Evolutionary conservation across 1,284 basidiomycete genomes (phyloP).

Genomic region (Rhodotorula sp.): DNA sequence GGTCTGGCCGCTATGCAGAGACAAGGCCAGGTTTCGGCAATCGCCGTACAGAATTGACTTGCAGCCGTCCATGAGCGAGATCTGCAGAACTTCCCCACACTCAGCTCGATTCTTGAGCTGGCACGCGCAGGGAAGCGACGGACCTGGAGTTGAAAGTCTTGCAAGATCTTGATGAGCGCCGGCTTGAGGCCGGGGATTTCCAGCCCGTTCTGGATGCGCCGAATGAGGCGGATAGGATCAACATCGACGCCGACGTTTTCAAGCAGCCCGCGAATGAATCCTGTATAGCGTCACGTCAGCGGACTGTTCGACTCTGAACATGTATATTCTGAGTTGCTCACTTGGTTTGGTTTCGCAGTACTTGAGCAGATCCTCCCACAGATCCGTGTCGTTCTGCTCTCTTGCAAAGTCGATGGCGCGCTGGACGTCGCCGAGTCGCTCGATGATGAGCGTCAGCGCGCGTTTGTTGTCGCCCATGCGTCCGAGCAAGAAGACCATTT

Average conservation of each 20-base stretch:
- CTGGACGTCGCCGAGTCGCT: conserved; percentile 87
- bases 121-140: conserved; percentile 13
- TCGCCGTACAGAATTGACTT: conserved; percentile 81
- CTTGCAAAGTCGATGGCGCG: conserved; percentile 91
- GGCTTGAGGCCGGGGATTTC: conserved; percentile 93
- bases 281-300: conserved; percentile 50
- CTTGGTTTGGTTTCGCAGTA: conserved; percentile 92
- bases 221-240: conserved; percentile 88
- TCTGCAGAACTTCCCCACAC: conserved; percentile 53
- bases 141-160: conserved; percentile 81
- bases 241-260: conserved; percentile 95
- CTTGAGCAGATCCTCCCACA: conserved; percentile 93
- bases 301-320: background rate
- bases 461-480: conserved; percentile 96
- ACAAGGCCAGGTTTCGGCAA: conserved; percentile 66
- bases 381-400: conserved; percentile 92
- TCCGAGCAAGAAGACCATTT: conserved; percentile 97
- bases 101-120: background rate
- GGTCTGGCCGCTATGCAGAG: conserved; percentile 70
- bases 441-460: conserved; percentile 91
- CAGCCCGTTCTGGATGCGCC: conserved; percentile 89
- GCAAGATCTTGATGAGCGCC: conserved; percentile 92
- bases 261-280: conserved; percentile 83
- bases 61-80: conserved; percentile 84
- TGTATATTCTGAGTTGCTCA: conserved; percentile 49